Conservation (phyloP, 1,284 basidiomycete genomes). For the Ganoderma resinaceum region DNA sequence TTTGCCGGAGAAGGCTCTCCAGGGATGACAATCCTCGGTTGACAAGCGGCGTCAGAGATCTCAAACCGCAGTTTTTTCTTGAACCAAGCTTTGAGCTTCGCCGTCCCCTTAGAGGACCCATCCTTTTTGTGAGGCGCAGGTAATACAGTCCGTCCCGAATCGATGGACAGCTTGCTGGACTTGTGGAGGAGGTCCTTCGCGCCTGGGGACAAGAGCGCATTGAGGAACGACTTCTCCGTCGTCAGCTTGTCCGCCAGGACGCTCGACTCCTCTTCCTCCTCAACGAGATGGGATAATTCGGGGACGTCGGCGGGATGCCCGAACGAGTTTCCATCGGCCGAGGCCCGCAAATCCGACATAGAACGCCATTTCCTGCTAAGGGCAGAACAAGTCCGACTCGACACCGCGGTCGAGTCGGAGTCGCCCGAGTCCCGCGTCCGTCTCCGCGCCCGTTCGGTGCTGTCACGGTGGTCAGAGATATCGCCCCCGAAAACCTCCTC, state of each 20-base stretch:
- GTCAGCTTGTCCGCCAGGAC: conserved; percentile 17
- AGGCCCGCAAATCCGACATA: conserved; percentile 33
- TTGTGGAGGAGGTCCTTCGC: conserved; percentile 24
- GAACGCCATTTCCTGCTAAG: conserved; percentile 33
- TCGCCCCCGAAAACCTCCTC: conserved; percentile 41
- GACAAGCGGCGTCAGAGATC: conserved; percentile 43
- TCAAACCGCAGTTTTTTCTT: conserved; percentile 59
- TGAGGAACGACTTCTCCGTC: conserved; percentile 22
- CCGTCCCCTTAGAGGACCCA: conserved; percentile 40
- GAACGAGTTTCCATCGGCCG: conserved; percentile 10
- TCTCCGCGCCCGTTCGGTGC: conserved; percentile 36
- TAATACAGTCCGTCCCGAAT: conserved; percentile 18
- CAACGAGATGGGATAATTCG: conserved; percentile 20
- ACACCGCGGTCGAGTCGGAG: conserved; percentile 39
- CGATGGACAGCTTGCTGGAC: conserved; percentile 30
- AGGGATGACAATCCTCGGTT: conserved; percentile 32
- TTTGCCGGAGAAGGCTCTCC: conserved; percentile 11
- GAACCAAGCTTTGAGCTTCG: conserved; percentile 67
- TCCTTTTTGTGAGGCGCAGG: conserved; percentile 29
- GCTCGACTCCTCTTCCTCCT: conserved; percentile 21
- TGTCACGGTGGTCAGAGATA: conserved; percentile 31
- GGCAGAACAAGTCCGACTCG: conserved; percentile 24
- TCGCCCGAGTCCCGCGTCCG: conserved; percentile 40
- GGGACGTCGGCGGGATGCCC: conserved; percentile 8
- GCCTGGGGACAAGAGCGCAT: conserved; percentile 27